Evolutionary conservation across 441 rosid genomes (phyloP), one percentile per base, ranked within the genome.

Genomic region (Bocquillonia castaneifolia): DNA sequence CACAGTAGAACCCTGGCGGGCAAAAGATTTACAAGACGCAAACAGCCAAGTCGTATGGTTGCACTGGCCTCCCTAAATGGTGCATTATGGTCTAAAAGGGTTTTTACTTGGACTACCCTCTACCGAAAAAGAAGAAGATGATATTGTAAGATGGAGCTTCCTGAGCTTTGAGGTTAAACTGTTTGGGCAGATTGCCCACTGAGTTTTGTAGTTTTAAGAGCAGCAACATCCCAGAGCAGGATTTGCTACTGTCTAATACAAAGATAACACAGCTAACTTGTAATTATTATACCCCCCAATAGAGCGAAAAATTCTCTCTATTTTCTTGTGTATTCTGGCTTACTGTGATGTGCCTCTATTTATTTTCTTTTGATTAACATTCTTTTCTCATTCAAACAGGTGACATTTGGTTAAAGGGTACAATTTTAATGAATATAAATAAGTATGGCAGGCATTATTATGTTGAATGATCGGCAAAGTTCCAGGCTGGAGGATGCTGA

Each of bases 151-250:
- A 36, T 59, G 60, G 37, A 56, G 39, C 42, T 58, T 74, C 66
- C 63, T 55, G 70, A 48, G 70, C 63, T 61, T 69, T 76, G 64
- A 79, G 72, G 79, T 79, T 63, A 71, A 76, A 71, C 57, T 68
- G 50, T 67, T 65, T 10, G 36, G 59, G 58, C 57, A 42, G 57
- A 45, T 64, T 63, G 66, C 72, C 77, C 32, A 57, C 71, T 65
- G 69, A 78, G 71, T 81, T 85, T 85, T 81, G 85, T 78, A 80
- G 83, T 28, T 59, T 36, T 71, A 64, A 72, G 67, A 75, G 68
- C 1, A 56, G 70, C 59, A n/a, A 26, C 62, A 36, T 57, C 61
- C 1, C 66, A 47, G 71, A 68, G 72, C 66, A 36, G 71, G 72
- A 58, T 71, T 61, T 63, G 55, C 70, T 18, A 44, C 54, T 60